Conservation (phyloP, 345 rosid species). For the Arabidopsis thaliana region TAIR10.1 NC_003074.8:1052501-1053000, state of each 20-base stretch:
- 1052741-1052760: conserved; percentile 46
- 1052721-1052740: conserved; percentile 38
- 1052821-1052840: neutral
- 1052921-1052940: conserved; percentile 41
- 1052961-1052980: neutral
- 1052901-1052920: conserved; percentile 44
- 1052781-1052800: conserved; percentile 42
- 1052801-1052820: conserved; percentile 38
- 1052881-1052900: conserved; percentile 39
- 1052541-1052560: no score
- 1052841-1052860: neutral
- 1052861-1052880: conserved; percentile 25
- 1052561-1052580: no score
- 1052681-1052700: neutral
- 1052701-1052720: conserved; percentile 40
- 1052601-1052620: no score
- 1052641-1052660: no score
- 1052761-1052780: conserved; percentile 42
- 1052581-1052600: no score
- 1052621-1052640: no score
- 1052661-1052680: neutral
- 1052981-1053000: neutral
- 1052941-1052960: conserved; percentile 28
- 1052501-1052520: no score
- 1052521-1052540: no score